Conservation (phyloP, 352 stramenopile species). For the Discostella stelligera region DNA sequence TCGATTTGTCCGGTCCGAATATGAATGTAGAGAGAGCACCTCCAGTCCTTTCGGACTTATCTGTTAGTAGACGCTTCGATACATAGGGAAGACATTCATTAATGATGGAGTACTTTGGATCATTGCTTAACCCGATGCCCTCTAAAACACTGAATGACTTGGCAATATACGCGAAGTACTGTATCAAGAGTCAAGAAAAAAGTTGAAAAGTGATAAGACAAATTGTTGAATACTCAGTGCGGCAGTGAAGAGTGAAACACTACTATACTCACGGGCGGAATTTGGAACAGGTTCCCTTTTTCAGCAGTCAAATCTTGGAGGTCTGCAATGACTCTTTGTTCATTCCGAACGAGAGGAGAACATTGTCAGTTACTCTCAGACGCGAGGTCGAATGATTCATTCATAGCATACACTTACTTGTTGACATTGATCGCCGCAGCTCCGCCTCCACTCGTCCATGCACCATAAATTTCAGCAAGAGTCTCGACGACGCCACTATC, state of each 20-base stretch:
- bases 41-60: constrained; percentile 69
- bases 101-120: constrained; percentile 83
- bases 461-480: constrained; percentile 49
- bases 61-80: constrained; percentile 76
- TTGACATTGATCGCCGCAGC: constrained; percentile 32
- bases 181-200: constrained; percentile 29
- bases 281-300: constrained; percentile 77
- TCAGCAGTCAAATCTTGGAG: constrained; percentile 75
- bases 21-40: constrained; percentile 79
- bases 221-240: not conserved
- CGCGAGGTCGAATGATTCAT: not conserved
- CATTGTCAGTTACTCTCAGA: not conserved
- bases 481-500: constrained; percentile 34
- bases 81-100: constrained; percentile 66
- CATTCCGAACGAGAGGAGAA: not conserved
- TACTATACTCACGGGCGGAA: constrained; percentile 39
- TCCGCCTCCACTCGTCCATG: constrained; percentile 48
- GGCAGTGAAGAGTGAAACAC: not conserved
- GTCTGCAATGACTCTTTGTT: constrained; percentile 51
- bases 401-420: constrained; percentile 37
- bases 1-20: constrained; percentile 78
- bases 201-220: constrained; percentile 23
- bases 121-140: constrained; percentile 81
- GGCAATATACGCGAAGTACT: constrained; percentile 83
- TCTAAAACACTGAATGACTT: constrained; percentile 84